Evolutionary conservation across 176 grass and related monocot genomes (phyloP).

Genomic region (Aegilops speltoides): DNA sequence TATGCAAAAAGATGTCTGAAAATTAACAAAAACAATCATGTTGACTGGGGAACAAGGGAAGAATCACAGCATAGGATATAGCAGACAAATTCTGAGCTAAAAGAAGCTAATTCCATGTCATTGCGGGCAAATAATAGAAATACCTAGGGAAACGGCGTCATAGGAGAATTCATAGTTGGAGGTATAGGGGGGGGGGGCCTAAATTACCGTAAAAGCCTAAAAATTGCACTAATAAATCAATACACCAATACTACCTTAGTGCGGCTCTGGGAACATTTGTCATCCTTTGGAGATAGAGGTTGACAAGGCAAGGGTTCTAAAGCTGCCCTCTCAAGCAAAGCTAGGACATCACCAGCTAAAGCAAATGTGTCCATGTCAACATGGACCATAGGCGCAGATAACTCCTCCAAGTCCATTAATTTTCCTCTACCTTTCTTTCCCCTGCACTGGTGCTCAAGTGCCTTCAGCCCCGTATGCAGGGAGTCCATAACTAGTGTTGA

Average conservation of each 20-base stretch:
- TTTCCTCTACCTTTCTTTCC: slow-evolving; percentile 57
- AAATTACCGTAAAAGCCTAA: slow-evolving; percentile 14
- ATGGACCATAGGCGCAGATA: slow-evolving; percentile 60
- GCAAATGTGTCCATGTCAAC: slow-evolving; percentile 78
- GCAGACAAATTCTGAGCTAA: slow-evolving; percentile 5
- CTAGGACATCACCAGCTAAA: slow-evolving; percentile 81
- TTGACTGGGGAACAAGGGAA: background rate
- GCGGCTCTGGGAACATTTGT: slow-evolving; percentile 78
- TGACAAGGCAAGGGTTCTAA: slow-evolving; percentile 71
- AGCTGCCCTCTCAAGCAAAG: slow-evolving; percentile 65
- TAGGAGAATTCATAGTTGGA: slow-evolving; percentile 1
- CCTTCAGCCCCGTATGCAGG: slow-evolving; percentile 71
- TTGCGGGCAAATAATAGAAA: slow-evolving; percentile 5
- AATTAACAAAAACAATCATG: background rate
- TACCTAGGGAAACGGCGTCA: background rate
- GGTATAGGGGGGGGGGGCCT: background rate
- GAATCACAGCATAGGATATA: background rate
- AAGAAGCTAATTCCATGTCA: slow-evolving; percentile 16
- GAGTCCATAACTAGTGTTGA: slow-evolving; percentile 90
- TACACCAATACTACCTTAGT: slow-evolving; percentile 55
- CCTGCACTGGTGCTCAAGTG: slow-evolving; percentile 65
- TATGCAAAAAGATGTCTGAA: background rate
- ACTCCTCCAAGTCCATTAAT: slow-evolving; percentile 50
- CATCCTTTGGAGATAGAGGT: slow-evolving; percentile 72
- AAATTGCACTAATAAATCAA: slow-evolving; percentile 7